Conservation (phyloP, 2,329 filamentous ascomycete species). For the Escovopsis sp. region DNA sequence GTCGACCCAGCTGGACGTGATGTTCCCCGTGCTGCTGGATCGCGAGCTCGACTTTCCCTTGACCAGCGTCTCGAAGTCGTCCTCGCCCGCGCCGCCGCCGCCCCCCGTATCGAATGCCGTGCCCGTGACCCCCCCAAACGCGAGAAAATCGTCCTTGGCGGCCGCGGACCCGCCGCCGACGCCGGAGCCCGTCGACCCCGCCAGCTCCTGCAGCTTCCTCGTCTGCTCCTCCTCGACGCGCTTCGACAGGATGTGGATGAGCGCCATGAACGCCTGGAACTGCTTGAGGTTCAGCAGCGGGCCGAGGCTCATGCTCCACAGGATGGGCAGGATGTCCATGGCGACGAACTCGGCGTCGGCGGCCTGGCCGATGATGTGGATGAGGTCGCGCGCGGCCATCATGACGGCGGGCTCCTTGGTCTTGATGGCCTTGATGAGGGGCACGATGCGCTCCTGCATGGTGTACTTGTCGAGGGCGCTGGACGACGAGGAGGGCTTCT, state of each 20-base stretch:
- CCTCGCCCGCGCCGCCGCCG: constrained; percentile 39
- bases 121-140: constrained; percentile 52
- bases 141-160: constrained; percentile 51
- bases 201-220: constrained; percentile 74
- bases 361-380: constrained; percentile 65
- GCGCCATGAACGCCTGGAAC: constrained; percentile 78
- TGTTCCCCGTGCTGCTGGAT: constrained; percentile 16
- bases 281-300: constrained; percentile 76
- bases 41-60: constrained; percentile 41
- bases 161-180: constrained; percentile 18
- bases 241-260: constrained; percentile 67
- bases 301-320: constrained; percentile 86
- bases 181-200: constrained; percentile 37
- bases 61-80: constrained; percentile 81
- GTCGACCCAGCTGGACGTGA: background rate
- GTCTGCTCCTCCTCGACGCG: constrained; percentile 81
- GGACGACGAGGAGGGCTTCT: constrained; percentile 48
- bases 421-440: constrained; percentile 81
- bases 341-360: constrained; percentile 87
- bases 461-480: constrained; percentile 93
- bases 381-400: constrained; percentile 77
- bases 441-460: constrained; percentile 93
- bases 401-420: constrained; percentile 97
- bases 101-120: constrained; percentile 39
- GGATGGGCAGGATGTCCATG: constrained; percentile 72